Base-by-base conservation (phyloP, 164 flowering plant species). In the Tetracentron sinense region DNA sequence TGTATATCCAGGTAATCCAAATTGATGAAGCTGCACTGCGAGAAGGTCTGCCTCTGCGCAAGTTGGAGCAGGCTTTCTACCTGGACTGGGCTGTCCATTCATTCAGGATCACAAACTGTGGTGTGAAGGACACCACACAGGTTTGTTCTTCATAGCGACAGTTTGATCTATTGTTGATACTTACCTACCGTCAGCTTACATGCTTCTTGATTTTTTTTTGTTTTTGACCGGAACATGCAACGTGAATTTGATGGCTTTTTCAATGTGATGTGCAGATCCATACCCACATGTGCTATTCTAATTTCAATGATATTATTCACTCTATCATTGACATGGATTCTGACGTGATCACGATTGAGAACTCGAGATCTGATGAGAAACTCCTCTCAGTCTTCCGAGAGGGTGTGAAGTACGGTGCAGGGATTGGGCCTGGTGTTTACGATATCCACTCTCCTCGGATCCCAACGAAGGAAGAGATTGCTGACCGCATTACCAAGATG, bases 361-460 rank as follows among this genome's bases (percentile, higher is more conserved):
- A 67, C 38, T 67, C 70, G 14, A 53, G 70, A 54, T 67, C 70
- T 1, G 64, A 67, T 27, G 70, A 67, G 54, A 67, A 67, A 54
- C 70, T 67, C 31, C 70, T 67, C 29, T 67, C 70, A 27, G 70
- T 67, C 15, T 67, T 67, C 70, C 64, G 65, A 14, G 70, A 67
- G 53, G 71, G 71, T 30, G 71, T 68, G 46, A 68, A 61, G 50
- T 68, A 68, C 7, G 65, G 71, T 15, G 71, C 71, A 28, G 71
- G 71, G 7, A 68, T 68, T 54, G 71, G 71, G 0, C 71, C 71
- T 54, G 71, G 71, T 4, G 71, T 68, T 33, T 68, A 68, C 10
- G 71, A 68, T 20, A 61, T 68, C 48, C 71, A 68, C 65, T 68
- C 71, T 21, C 71, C 71, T 25, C 60, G 71, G n/a, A 68, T 68